phyloP scores from a whole-genome alignment of 1,284 basidiomycete genomes.

The Blastosporella zonata region DNA sequence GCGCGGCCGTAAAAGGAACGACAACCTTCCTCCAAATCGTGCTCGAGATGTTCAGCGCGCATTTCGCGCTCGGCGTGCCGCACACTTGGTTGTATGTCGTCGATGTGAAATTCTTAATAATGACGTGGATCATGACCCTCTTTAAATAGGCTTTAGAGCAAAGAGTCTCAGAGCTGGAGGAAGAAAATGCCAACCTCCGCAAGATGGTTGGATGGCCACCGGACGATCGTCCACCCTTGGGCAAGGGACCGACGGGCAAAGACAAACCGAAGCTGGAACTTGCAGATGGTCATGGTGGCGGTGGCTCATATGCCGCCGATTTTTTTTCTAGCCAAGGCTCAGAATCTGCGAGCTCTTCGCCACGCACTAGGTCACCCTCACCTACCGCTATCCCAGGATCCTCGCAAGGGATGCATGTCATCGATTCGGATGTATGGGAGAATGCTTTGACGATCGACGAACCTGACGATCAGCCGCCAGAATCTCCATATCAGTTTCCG shows the following conservation, averaged over 20 bases:
- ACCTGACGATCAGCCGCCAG: slow-evolving; percentile 29
- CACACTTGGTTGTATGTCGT: slow-evolving; percentile 55
- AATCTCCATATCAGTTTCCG: slow-evolving; percentile 38
- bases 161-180: slow-evolving; percentile 80
- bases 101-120: slow-evolving; percentile 38
- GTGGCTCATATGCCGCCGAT: slow-evolving; percentile 24
- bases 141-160: slow-evolving; percentile 70
- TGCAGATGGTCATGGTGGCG: slow-evolving; percentile 21
- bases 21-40: slow-evolving; percentile 88
- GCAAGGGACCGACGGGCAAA: slow-evolving; percentile 81
- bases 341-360: slow-evolving; percentile 42
- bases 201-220: slow-evolving; percentile 75
- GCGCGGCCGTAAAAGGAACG: slow-evolving; percentile 88
- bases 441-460: slow-evolving; percentile 54
- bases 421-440: slow-evolving; percentile 56
- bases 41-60: slow-evolving; percentile 91
- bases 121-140: slow-evolving; percentile 25
- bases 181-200: slow-evolving; percentile 79
- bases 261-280: slow-evolving; percentile 58
- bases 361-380: slow-evolving; percentile 39
- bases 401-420: slow-evolving; percentile 42
- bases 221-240: slow-evolving; percentile 65
- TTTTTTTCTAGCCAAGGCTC: slow-evolving; percentile 45
- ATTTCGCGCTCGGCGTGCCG: slow-evolving; percentile 86
- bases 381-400: slow-evolving; percentile 39